Conservation (phyloP, 2,329 filamentous ascomycete genomes). For the Paracamarosporium sp. region DNA sequence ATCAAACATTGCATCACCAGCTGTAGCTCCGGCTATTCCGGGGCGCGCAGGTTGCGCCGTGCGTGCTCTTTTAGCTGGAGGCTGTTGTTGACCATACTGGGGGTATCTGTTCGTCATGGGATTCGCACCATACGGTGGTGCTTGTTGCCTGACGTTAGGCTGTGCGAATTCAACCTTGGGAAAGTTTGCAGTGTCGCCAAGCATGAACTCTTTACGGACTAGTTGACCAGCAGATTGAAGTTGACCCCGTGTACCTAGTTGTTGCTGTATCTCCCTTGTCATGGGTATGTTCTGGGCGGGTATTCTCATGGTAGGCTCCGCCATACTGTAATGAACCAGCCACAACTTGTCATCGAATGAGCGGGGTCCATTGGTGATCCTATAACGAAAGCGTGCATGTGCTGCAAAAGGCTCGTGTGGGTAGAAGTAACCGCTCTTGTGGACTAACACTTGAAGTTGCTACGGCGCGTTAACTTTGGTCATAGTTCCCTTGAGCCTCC, state of each 20-base stretch:
- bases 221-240: slow-evolving; percentile 75
- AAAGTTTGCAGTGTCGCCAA: slow-evolving; percentile 89
- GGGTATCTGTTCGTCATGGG: slow-evolving; percentile 43
- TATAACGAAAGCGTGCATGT: slow-evolving; percentile 85
- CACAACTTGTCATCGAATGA: slow-evolving; percentile 82
- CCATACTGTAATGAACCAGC: slow-evolving; percentile 87
- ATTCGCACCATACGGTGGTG: slow-evolving; percentile 40
- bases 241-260: slow-evolving; percentile 66
- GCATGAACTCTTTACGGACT: slow-evolving; percentile 93
- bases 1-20: slow-evolving; percentile 65
- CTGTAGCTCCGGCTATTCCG: slow-evolving; percentile 33
- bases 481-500: neutral
- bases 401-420: slow-evolving; percentile 74
- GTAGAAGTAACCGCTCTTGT: slow-evolving; percentile 80
- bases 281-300: slow-evolving; percentile 72
- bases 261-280: slow-evolving; percentile 63
- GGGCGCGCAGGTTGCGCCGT: slow-evolving; percentile 52
- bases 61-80: slow-evolving; percentile 55
- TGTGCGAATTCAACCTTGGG: slow-evolving; percentile 78
- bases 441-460: slow-evolving; percentile 88
- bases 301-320: slow-evolving; percentile 75
- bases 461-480: slow-evolving; percentile 48
- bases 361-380: slow-evolving; percentile 74
- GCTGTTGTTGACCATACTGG: slow-evolving; percentile 48
- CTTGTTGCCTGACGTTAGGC: slow-evolving; percentile 26